Evolutionary conservation across 1,284 basidiomycete genomes (phyloP).

Genomic region (Rhodotorula sp.): DNA sequence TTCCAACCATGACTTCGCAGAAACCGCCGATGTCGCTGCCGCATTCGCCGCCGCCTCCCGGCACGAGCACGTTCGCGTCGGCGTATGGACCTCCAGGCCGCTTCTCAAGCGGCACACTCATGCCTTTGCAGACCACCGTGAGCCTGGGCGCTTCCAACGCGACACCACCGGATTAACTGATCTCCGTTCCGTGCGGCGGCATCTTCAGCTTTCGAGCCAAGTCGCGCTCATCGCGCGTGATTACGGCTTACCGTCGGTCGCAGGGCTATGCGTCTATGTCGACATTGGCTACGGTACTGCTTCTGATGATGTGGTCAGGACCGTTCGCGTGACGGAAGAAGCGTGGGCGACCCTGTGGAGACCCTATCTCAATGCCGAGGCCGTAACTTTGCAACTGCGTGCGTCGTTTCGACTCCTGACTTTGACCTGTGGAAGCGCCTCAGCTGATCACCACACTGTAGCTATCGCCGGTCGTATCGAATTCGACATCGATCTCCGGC

Average conservation of each 20-base stretch:
- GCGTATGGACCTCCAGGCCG: conserved; percentile 37
- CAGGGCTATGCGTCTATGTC: conserved; percentile 38
- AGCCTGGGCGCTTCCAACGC: too few relatives aligned
- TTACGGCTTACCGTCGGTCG: conserved; percentile 35
- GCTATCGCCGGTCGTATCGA: conserved; percentile 41
- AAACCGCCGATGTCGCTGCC: conserved; percentile 32
- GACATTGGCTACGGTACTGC: conserved; percentile 2
- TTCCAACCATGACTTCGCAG: not conserved
- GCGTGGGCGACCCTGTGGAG: conserved; percentile 18
- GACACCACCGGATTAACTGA: too few relatives aligned
- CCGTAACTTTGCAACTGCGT: conserved; percentile 5
- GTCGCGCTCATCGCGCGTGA: conserved; percentile 39
- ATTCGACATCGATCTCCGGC: conserved; percentile 39
- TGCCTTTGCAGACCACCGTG: conserved; percentile 37
- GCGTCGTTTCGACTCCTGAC: not conserved
- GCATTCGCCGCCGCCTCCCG: conserved; percentile 36
- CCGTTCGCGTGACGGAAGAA: conserved; percentile 17
- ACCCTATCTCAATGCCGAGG: conserved; percentile 2
- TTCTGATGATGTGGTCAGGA: conserved; percentile 5
- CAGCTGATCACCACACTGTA: not conserved
- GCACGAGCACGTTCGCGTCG: conserved; percentile 23
- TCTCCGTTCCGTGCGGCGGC: too few relatives aligned
- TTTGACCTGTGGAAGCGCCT: not conserved
- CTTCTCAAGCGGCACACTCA: conserved; percentile 27
- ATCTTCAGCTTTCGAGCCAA: conserved; percentile 35